phyloP scores from a whole-genome alignment of 768 basidiomycete species.

The Jaapia argillacea region DNA sequence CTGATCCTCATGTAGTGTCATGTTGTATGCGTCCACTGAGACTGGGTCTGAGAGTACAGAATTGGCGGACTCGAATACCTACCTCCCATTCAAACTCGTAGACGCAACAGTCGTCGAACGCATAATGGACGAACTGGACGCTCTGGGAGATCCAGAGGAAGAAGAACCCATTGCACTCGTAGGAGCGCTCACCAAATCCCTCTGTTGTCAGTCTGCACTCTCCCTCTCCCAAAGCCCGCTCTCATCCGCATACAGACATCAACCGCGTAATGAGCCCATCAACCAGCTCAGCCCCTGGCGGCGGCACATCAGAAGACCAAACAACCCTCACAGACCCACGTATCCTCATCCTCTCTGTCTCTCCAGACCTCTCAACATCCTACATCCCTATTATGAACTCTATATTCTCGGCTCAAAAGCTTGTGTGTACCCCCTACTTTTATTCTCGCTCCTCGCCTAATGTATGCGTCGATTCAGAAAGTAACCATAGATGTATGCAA shows the following conservation, averaged over 20 bases:
- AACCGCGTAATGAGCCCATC: constrained; percentile 40
- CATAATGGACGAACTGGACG: constrained; percentile 53
- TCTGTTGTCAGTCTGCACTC: constrained; percentile 82
- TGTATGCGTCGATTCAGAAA: constrained; percentile 44
- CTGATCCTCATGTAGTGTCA: constrained; percentile 46
- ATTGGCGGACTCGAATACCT: constrained; percentile 65
- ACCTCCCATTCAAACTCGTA: constrained; percentile 73
- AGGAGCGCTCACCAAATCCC: constrained; percentile 81
- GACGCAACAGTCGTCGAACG: constrained; percentile 54
- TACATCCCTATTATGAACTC: constrained; percentile 99
- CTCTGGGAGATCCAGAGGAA: constrained; percentile 35
- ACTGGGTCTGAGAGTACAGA: constrained; percentile 24
- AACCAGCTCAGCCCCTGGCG: constrained; percentile 15
- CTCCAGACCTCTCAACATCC: constrained; percentile 78
- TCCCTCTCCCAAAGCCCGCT: background rate
- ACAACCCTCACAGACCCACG: constrained; percentile 36
- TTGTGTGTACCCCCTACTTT: constrained; percentile 35
- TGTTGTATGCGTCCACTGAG: constrained; percentile 69
- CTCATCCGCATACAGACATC: constrained; percentile 54
- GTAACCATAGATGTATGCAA: constrained; percentile 96
- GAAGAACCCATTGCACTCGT: constrained; percentile 69
- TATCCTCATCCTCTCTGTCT: constrained; percentile 80
- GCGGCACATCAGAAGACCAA: constrained; percentile 17
- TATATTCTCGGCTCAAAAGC: constrained; percentile 97
- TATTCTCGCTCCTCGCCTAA: background rate